phyloP scores from a whole-genome alignment of 2,329 filamentous ascomycete species.

The Bretziella fagacearum region DNA sequence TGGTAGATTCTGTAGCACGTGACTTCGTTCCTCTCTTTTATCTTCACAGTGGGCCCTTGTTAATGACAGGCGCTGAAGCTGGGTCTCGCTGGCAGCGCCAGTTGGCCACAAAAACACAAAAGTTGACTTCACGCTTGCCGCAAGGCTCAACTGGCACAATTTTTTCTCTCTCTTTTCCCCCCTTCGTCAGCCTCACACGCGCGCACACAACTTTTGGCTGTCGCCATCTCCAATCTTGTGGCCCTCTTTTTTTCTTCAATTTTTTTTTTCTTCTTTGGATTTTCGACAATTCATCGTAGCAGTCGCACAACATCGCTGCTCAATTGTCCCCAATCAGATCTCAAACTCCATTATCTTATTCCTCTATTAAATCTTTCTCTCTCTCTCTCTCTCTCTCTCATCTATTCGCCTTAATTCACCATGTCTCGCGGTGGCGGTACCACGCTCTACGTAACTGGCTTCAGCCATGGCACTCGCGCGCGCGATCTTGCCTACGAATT shows the following conservation, averaged over 20 bases:
- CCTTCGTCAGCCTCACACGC: too few relatives aligned
- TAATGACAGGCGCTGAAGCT: background rate
- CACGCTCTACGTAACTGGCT: conserved; percentile 96
- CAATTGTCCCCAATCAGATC: too few relatives aligned
- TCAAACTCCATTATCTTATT: conserved; percentile 1
- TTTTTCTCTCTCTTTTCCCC: too few relatives aligned
- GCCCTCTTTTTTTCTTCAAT: too few relatives aligned
- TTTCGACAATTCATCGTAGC: too few relatives aligned
- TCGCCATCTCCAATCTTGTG: too few relatives aligned
- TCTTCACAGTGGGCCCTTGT: conserved; percentile 1
- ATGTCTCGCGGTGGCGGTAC: conserved; percentile 81
- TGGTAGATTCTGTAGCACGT: conserved; percentile 7
- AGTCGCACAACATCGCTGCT: too few relatives aligned
- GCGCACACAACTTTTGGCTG: too few relatives aligned
- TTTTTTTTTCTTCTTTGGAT: too few relatives aligned
- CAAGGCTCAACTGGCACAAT: too few relatives aligned
- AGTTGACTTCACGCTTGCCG: too few relatives aligned
- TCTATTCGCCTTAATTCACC: conserved; percentile 19
- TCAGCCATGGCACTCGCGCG: conserved; percentile 95
- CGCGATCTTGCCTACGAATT: conserved; percentile 99
- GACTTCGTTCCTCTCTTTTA: conserved; percentile 5
- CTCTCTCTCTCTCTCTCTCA: conserved; percentile 12
- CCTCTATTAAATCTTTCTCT: conserved; percentile 6
- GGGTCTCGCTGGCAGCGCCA: background rate
- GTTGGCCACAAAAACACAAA: too few relatives aligned